Conservation (phyloP, 768 basidiomycete species). For the Amanita pallidorosea region DNA sequence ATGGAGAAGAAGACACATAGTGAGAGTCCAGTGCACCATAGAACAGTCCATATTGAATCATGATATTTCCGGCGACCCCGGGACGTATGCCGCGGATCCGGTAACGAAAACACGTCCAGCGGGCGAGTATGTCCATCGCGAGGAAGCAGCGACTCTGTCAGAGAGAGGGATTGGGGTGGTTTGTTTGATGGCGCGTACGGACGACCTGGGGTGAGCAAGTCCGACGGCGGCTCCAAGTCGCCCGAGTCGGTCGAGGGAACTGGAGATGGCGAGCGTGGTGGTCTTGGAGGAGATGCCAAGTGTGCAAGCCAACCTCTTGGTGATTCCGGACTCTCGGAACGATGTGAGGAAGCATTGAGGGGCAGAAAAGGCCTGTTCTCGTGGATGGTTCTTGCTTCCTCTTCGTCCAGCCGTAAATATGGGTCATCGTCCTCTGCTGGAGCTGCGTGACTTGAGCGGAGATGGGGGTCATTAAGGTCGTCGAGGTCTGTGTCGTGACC, state of each 20-base stretch:
- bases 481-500: constrained; percentile 47
- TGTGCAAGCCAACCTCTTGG: constrained; percentile 66
- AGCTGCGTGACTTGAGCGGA: constrained; percentile 25
- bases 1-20: constrained; percentile 54
- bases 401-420: constrained; percentile 69
- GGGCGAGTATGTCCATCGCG: constrained; percentile 57
- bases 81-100: constrained; percentile 62
- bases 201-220: constrained; percentile 24
- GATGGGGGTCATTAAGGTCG: constrained; percentile 71
- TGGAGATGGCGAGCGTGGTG: constrained; percentile 24
- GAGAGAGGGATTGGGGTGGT: constrained; percentile 44
- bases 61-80: constrained; percentile 61
- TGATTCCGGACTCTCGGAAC: constrained; percentile 23
- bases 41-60: constrained; percentile 59
- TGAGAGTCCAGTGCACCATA: constrained; percentile 51
- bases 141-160: constrained; percentile 75
- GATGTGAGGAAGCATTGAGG: constrained; percentile 23
- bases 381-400: constrained; percentile 26
- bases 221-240: constrained; percentile 32
- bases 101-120: constrained; percentile 63
- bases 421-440: constrained; percentile 61
- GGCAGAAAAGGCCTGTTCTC: constrained; percentile 20
- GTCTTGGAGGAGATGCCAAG: constrained; percentile 50
- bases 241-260: constrained; percentile 31
- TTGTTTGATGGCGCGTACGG: constrained; percentile 29